These are phyloP conservation scores for Rutstroemia sp. DNA, from an alignment of 2,329 filamentous ascomycete species.

Conservation along the genomic window DNA sequence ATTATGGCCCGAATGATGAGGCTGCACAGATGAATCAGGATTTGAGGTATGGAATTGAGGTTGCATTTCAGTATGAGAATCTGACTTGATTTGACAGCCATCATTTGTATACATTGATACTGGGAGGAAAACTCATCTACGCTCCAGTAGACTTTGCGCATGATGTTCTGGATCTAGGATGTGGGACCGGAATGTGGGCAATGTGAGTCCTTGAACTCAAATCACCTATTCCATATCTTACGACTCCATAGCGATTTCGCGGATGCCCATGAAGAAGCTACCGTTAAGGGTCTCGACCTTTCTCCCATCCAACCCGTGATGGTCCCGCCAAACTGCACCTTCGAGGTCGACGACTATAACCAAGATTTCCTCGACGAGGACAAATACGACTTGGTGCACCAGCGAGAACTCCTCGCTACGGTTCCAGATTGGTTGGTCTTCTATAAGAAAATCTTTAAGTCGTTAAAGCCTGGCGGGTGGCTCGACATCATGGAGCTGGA, in stretches of 20 bases:
- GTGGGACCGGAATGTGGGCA: conserved; percentile 17
- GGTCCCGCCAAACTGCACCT: conserved; percentile 53
- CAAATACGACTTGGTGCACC: conserved; percentile 28
- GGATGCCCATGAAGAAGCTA: conserved; percentile 36
- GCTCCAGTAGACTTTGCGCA: conserved; percentile 31
- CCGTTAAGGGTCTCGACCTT: conserved; percentile 47
- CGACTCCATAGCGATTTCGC: conserved; percentile 35
- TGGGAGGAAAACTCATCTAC: conserved; percentile 33
- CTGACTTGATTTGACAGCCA: conserved; percentile 16
- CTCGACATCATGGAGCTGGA: conserved; percentile 6
- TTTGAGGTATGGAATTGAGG: background rate
- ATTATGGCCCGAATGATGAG: conserved; percentile 20
- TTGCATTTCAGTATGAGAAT: background rate
- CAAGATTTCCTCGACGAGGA: conserved; percentile 26
- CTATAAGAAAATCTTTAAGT: conserved; percentile 11
- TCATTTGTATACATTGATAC: conserved; percentile 34
- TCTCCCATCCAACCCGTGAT: conserved; percentile 49
- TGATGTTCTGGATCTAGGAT: conserved; percentile 15
- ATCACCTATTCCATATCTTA: background rate
- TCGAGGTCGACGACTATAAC: conserved; percentile 57
- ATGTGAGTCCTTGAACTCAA: background rate
- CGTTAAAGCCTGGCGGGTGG: conserved; percentile 10
- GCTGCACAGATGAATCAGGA: conserved; percentile 15
- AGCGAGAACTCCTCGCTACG: conserved; percentile 16
- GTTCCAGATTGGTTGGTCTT: conserved; percentile 13